Evolutionary conservation across 176 grass and related monocot species (phyloP).

Genomic region (Avena eriantha): DNA sequence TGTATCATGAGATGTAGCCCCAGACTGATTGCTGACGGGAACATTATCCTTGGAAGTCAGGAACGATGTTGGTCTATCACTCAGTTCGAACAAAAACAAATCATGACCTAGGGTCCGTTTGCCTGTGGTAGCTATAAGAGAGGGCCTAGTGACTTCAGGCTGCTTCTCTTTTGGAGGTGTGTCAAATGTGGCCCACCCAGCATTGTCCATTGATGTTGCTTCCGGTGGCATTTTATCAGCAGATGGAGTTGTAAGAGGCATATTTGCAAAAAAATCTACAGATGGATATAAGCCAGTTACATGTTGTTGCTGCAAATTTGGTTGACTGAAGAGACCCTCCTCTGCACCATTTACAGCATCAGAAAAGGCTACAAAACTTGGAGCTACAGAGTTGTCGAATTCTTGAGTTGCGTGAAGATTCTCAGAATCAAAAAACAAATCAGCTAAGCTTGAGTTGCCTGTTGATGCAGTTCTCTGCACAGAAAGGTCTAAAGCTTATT

Average conservation of each 20-base stretch:
- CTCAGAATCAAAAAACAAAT: constrained; percentile 54
- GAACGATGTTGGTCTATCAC: constrained; percentile 37
- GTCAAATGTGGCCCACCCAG: constrained; percentile 92
- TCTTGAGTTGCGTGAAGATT: constrained; percentile 32
- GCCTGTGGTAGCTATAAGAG: constrained; percentile 24
- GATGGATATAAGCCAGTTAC: constrained; percentile 45
- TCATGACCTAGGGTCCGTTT: constrained; percentile 23
- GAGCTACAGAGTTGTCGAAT: constrained; percentile 14
- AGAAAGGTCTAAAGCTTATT: constrained; percentile 36
- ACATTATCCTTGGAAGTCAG: constrained; percentile 33
- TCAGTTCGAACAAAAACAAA: constrained; percentile 50
- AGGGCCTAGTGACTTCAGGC: constrained; percentile 38
- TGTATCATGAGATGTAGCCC: constrained; percentile 45
- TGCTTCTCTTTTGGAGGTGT: constrained; percentile 52
- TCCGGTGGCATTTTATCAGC: constrained; percentile 37
- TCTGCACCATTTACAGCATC: constrained; percentile 34
- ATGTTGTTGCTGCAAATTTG: constrained; percentile 40
- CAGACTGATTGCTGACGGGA: constrained; percentile 47
- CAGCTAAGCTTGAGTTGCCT: constrained; percentile 63
- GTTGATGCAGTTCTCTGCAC: constrained; percentile 62
- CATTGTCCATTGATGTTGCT: constrained; percentile 52
- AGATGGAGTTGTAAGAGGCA: constrained; percentile 28
- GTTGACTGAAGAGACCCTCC: constrained; percentile 48
- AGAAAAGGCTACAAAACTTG: constrained; percentile 51
- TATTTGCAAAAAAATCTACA: constrained; percentile 69